Evolutionary conservation across 257 asterid species (phyloP).

Genomic region (Euphrasia confusa): DNA sequence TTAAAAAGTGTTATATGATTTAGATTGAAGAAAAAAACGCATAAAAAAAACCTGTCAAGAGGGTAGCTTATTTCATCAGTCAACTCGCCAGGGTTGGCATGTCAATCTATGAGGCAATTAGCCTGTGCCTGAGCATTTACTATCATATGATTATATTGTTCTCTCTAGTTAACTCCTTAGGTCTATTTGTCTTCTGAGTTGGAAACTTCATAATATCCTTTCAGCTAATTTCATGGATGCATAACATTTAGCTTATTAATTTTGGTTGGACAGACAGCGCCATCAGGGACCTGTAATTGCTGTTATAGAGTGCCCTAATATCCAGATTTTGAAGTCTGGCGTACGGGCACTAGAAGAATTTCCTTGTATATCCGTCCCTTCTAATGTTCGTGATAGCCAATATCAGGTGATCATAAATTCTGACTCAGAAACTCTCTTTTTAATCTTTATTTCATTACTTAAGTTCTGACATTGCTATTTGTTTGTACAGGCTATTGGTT

Average conservation of each 20-base stretch:
- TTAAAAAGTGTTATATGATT: not conserved
- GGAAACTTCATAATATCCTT: conserved; percentile 21
- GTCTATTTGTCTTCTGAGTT: conserved; percentile 6
- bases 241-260: conserved; percentile 23
- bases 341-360: conserved; percentile 71
- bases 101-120: not conserved
- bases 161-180: conserved; percentile 4
- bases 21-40: not conserved
- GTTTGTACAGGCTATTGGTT: conserved; percentile 76
- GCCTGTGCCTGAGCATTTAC: not conserved
- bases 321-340: conserved; percentile 60
- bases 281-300: conserved; percentile 83
- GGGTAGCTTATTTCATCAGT: not conserved
- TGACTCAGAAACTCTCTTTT: conserved; percentile 22
- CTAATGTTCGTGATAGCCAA: conserved; percentile 80
- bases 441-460: conserved; percentile 15
- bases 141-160: conserved; percentile 7
- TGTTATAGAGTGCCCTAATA: conserved; percentile 80
- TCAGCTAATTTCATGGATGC: conserved; percentile 5
- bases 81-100: not conserved
- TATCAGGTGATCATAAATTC: conserved; percentile 65
- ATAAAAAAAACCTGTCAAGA: not conserved
- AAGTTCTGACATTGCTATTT: conserved; percentile 22
- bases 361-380: conserved; percentile 81
- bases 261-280: conserved; percentile 41